Conservation (phyloP, 2,329 filamentous ascomycete species). For the Aspergillus floridensis region DNA sequence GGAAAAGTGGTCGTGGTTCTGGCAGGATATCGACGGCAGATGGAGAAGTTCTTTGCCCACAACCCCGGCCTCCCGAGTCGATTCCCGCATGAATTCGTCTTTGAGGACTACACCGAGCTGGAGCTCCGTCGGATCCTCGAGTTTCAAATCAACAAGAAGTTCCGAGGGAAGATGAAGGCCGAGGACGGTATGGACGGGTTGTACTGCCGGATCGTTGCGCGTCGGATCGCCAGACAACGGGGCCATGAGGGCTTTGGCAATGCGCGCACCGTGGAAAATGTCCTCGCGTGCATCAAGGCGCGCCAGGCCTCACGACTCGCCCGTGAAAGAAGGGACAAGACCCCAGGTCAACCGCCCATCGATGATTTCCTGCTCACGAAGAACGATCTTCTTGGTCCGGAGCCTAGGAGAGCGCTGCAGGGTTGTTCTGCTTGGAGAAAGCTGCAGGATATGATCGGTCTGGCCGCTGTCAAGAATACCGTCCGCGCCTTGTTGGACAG, state of each 20-base stretch:
- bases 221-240: conserved; percentile 61
- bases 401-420: conserved; percentile 55
- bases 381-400: conserved; percentile 66
- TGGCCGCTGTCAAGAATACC: conserved; percentile 61
- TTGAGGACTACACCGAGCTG: conserved; percentile 65
- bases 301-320: conserved; percentile 60
- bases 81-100: conserved; percentile 64
- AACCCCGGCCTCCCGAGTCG: conserved; percentile 70
- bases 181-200: conserved; percentile 60
- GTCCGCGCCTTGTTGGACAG: conserved; percentile 60
- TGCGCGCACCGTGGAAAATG: conserved; percentile 66
- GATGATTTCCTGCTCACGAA: conserved; percentile 63
- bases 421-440: conserved; percentile 57
- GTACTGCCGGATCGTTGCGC: conserved; percentile 61
- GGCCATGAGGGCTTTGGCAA: conserved; percentile 71
- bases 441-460: conserved; percentile 58
- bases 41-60: conserved; percentile 73
- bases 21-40: conserved; percentile 70
- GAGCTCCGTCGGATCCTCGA: conserved; percentile 64
- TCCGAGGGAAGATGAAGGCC: conserved; percentile 54
- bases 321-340: conserved; percentile 44
- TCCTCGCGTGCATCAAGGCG: conserved; percentile 51
- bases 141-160: conserved; percentile 55
- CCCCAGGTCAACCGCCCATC: conserved; percentile 26
- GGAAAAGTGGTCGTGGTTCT: conserved; percentile 71